These are phyloP conservation scores for Lasiodiplodia sp. DNA, from an alignment of 2,329 filamentous ascomycete species.

Conservation along the genomic window DNA sequence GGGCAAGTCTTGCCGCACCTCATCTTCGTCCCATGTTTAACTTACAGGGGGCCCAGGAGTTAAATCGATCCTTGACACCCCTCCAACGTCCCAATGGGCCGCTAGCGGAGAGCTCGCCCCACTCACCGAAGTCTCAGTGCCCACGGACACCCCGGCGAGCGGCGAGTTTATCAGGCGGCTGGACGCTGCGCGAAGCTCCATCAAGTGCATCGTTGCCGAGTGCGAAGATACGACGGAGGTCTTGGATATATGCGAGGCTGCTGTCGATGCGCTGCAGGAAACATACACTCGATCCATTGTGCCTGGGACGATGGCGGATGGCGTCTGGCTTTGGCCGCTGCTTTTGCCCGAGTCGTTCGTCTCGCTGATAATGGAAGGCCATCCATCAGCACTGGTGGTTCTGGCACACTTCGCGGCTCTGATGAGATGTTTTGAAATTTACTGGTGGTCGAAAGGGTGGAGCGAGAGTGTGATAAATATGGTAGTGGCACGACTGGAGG, in stretches of 20 bases:
- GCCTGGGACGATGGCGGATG: not conserved
- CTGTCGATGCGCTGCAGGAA: not conserved
- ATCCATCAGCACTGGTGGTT: slow-evolving; percentile 1
- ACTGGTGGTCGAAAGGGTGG: slow-evolving; percentile 14
- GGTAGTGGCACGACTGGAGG: not conserved
- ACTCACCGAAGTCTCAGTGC: not conserved
- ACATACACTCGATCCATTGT: not conserved
- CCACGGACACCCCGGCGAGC: not conserved
- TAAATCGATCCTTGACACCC: not conserved
- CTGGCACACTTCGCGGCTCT: slow-evolving; percentile 4
- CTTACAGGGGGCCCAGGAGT: not conserved
- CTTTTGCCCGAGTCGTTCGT: not conserved
- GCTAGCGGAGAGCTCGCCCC: not conserved
- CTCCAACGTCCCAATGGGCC: not conserved
- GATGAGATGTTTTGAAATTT: not conserved
- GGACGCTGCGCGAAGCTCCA: not conserved
- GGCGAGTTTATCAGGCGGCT: not conserved
- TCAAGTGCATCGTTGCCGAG: not conserved
- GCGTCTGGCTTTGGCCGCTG: slow-evolving; percentile 8
- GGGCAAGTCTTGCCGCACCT: not conserved
- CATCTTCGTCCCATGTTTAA: no score
- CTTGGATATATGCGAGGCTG: not conserved
- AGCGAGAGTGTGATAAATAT: slow-evolving; percentile 8
- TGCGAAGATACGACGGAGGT: not conserved
- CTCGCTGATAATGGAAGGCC: not conserved